These are phyloP conservation scores for Nigrospora oryzae DNA, from an alignment of 2,329 filamentous ascomycete genomes.

Conservation along the genomic window DNA sequence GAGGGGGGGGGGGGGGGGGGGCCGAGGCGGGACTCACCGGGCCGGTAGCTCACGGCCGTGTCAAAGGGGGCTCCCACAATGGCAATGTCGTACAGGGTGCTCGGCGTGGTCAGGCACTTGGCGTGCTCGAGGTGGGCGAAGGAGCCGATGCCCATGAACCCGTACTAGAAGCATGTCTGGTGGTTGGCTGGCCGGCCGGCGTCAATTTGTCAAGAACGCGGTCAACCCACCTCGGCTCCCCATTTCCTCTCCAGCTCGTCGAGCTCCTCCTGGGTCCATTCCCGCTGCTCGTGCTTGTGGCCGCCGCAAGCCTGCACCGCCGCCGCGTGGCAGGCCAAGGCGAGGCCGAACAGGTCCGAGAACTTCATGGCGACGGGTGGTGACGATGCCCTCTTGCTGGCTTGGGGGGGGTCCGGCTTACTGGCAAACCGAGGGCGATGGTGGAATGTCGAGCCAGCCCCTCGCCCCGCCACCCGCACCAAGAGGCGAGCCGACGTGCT, in stretches of 20 bases:
- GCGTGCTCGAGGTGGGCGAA: slow-evolving; percentile 65
- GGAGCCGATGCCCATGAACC: slow-evolving; percentile 65
- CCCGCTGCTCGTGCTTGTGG: slow-evolving; percentile 26
- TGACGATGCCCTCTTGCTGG: not conserved
- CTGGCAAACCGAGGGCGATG: too few relatives aligned
- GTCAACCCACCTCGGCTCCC: slow-evolving; percentile 41
- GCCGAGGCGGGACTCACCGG: slow-evolving; percentile 33
- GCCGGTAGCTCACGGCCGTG: slow-evolving; percentile 62
- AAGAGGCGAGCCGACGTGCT: too few relatives aligned
- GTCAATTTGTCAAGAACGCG: not conserved
- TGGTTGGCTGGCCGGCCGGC: not conserved
- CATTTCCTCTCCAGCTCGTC: slow-evolving; percentile 48
- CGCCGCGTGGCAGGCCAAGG: slow-evolving; percentile 14
- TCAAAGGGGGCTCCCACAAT: slow-evolving; percentile 69
- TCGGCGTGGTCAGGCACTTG: slow-evolving; percentile 60
- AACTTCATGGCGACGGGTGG: slow-evolving; percentile 13
- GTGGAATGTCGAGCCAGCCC: too few relatives aligned
- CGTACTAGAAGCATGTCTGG: slow-evolving; percentile 31
- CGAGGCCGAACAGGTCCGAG: slow-evolving; percentile 11
- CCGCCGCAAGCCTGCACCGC: slow-evolving; percentile 20
- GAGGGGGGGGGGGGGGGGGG: too few relatives aligned
- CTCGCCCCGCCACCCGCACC: too few relatives aligned
- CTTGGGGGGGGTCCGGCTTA: too few relatives aligned
- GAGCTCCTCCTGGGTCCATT: slow-evolving; percentile 40
- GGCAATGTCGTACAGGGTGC: slow-evolving; percentile 59